Percentiles rank a stretch among this genome's conserved stretches.
Conservation (phyloP, 2,329 filamentous ascomycete genomes). For the Ceratocystis alfenasii region DNA sequence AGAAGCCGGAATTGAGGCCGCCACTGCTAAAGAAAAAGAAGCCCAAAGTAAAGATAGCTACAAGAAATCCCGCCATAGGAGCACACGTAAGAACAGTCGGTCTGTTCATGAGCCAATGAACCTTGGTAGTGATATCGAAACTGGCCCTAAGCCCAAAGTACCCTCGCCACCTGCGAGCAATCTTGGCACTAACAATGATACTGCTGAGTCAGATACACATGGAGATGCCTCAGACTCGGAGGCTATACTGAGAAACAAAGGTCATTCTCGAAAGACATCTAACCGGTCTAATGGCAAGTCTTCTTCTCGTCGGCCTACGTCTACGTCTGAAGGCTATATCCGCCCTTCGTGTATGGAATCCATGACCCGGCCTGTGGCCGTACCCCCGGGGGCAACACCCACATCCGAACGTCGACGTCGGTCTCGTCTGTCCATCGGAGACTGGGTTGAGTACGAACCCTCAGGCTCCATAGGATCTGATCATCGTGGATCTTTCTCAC, state of each 20-base stretch:
- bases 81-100: constrained; percentile 3
- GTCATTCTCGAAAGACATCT: constrained; percentile 14
- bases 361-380: not conserved
- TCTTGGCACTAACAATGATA: not conserved
- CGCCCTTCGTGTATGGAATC: not conserved
- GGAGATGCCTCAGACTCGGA: constrained; percentile 15
- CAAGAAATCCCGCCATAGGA: constrained; percentile 7
- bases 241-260: constrained; percentile 2
- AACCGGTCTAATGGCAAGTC: constrained; percentile 15
- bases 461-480: constrained; percentile 18
- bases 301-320: constrained; percentile 8
- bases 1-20: not conserved
- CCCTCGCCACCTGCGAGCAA: constrained; percentile 17
- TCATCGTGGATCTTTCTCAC: constrained; percentile 17
- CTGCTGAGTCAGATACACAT: not conserved
- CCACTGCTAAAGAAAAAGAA: constrained; percentile 2
- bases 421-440: constrained; percentile 14
- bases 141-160: not conserved
- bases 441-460: constrained; percentile 5
- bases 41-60: not conserved
- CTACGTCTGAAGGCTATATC: constrained; percentile 10
- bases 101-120: not conserved
- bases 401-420: constrained; percentile 15
- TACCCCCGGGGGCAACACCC: constrained; percentile 4
- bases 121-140: not conserved